Conservation (phyloP, 805 yeast species). For the Monosporozyma solicola region DNA sequence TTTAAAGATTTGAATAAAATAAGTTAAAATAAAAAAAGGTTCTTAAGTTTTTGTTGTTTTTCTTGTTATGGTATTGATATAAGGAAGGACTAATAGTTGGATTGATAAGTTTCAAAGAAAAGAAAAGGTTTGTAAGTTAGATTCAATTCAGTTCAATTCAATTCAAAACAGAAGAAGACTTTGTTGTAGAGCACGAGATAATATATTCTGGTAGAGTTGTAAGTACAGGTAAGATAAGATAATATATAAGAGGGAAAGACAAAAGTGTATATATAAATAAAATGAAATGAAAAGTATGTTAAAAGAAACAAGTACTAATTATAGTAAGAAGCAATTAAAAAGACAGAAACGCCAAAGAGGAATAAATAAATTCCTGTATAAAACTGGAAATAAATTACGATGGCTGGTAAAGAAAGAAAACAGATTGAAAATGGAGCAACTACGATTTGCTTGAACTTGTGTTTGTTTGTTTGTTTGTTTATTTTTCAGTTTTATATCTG, state of each 20-base stretch:
- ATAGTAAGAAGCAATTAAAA: background rate
- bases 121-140: background rate
- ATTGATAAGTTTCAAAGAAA: background rate
- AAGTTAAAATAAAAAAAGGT: no score
- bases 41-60: background rate
- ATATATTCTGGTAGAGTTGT: background rate
- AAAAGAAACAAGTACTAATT: background rate
- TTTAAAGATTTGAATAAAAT: background rate
- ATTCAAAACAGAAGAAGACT: background rate
- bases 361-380: background rate
- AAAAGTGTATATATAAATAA: background rate
- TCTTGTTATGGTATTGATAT: background rate
- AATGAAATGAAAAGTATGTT: background rate
- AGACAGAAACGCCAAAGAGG: background rate
- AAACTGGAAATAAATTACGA: background rate
- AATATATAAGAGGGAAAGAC: background rate
- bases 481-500: background rate
- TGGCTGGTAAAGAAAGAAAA: background rate
- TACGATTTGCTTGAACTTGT: no score
- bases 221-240: background rate
- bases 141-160: background rate
- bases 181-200: background rate
- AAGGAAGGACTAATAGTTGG: constrained; percentile 4
- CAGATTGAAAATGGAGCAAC: background rate
- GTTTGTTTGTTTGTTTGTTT: background rate